Evolutionary conservation across 768 basidiomycete genomes (phyloP), one percentile per base, ranked within the genome.

Genomic region (Pisolithus sp.): DNA sequence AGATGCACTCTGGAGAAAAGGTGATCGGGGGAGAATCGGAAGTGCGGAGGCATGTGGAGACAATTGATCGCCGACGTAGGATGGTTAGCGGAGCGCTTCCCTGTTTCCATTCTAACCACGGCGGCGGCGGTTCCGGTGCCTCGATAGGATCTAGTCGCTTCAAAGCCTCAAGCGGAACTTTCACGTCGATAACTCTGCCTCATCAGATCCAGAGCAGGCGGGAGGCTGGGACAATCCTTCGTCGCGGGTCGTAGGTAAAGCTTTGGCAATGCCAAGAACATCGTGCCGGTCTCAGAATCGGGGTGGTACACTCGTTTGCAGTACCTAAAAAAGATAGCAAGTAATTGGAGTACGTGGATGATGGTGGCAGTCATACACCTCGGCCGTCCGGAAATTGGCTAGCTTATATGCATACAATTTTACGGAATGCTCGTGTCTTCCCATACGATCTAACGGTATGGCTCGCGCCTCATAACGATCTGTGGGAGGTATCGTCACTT

Each of bases 381-480:
- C 96, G 0, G 96, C 96, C 55, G 92, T 92, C 24, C 69, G 54
- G 64, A 86, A 92, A 62, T 94, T 87, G 37, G 84, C 78, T 30
- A 98, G 74, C 34, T 83, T 81, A 62, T 97, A 87, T 6, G 93
- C 93, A 65, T 98, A 99, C 13, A 95, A 78, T 62, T 94, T 90
- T n/a, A 98, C 78, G 0, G 95, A 93, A 54, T 86, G 90, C 55
- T 96, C 92, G 55, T 98, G 95, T 49, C 89, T 82, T 2, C 89
- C 92, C 54, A 97, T 76, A 42, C 88, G 79, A 8, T 95, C 96
- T 9, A 97, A 73, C 6, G 98, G 76, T 53, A 97, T 84, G 0
- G 96, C 96, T 40, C 93, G 83, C 15, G 90, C 93, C 67, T 98
- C 93, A 53, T 81, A 92, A 37, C 96, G 74, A 59, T 92, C 93